Percentiles rank a stretch among this genome's conserved stretches.
Conservation (phyloP, 148 eudicot genomes). For the Amaranthus cruentus region DNA sequence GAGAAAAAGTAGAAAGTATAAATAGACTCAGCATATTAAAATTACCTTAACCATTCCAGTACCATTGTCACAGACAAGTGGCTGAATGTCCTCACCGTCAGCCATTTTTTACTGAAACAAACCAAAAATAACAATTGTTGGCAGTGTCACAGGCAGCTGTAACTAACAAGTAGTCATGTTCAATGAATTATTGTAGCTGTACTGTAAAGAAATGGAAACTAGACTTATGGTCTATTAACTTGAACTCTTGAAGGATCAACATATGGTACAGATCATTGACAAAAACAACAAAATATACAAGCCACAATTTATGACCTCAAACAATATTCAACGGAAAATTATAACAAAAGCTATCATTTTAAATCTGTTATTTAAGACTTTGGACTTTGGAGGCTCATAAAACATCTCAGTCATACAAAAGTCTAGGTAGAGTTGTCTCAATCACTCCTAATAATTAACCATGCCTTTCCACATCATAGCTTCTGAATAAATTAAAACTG, state of each 20-base stretch:
- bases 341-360: not conserved
- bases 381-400: not conserved
- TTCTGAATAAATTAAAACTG: not conserved
- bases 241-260: not conserved
- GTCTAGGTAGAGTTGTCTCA: not conserved
- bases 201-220: not conserved
- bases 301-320: not conserved
- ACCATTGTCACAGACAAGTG: slow-evolving; percentile 79
- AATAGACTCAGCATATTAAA: not conserved
- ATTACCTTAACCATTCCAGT: slow-evolving; percentile 85
- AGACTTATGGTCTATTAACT: not conserved
- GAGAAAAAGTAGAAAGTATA: not conserved
- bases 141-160: not conserved
- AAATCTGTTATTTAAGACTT: not conserved
- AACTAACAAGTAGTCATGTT: not conserved
- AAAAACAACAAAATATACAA: too few relatives aligned
- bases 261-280: not conserved
- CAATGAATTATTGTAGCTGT: not conserved
- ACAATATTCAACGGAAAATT: not conserved
- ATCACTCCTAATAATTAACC: not conserved
- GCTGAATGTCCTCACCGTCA: slow-evolving; percentile 75
- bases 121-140: not conserved
- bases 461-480: not conserved
- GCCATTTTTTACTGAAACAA: slow-evolving; percentile 51
- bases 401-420: not conserved